A percentile compares a stretch with the other conserved stretches of the same genome.
Evolutionary conservation across 805 yeast genomes (phyloP).

Genomic region (Myxozyma kluyveri): DNA sequence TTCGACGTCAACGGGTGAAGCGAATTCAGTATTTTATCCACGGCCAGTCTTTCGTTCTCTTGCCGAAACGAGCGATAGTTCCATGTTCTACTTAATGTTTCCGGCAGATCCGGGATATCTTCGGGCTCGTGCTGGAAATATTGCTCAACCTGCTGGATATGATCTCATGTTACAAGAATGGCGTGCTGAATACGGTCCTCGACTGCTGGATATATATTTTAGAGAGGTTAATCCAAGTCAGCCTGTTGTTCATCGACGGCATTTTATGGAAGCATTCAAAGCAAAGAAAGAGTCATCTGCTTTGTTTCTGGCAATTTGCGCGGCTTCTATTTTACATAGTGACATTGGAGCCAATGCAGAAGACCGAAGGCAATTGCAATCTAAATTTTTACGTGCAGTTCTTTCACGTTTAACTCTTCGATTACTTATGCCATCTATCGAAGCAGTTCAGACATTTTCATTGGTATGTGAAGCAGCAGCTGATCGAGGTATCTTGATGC

Average conservation of each 20-base stretch:
- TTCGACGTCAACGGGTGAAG: too few relatives aligned
- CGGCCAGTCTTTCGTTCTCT: slow-evolving; percentile 5
- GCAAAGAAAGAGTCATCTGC: slow-evolving; percentile 15
- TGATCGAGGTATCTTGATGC: slow-evolving; percentile 22
- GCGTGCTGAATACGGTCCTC: slow-evolving; percentile 14
- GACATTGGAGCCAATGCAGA: neutral
- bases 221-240: slow-evolving; percentile 8
- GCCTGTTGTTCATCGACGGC: slow-evolving; percentile 21
- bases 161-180: slow-evolving; percentile 10
- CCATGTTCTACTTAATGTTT: slow-evolving; percentile 14
- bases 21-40: neutral
- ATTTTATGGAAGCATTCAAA: slow-evolving; percentile 20
- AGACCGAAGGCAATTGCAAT: slow-evolving; percentile 12
- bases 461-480: slow-evolving; percentile 12
- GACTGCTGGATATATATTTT: slow-evolving; percentile 15
- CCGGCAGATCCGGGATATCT: too few relatives aligned
- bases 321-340: neutral
- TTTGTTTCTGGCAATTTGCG: slow-evolving; percentile 25
- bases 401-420: slow-evolving; percentile 1
- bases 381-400: slow-evolving; percentile 10
- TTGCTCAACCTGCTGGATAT: neutral
- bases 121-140: too few relatives aligned
- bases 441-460: slow-evolving; percentile 14
- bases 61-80: neutral
- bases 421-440: slow-evolving; percentile 15